These are phyloP conservation scores for Trichosanthes truncata DNA, from an alignment of 306 rosid species.

Conservation along the genomic window DNA sequence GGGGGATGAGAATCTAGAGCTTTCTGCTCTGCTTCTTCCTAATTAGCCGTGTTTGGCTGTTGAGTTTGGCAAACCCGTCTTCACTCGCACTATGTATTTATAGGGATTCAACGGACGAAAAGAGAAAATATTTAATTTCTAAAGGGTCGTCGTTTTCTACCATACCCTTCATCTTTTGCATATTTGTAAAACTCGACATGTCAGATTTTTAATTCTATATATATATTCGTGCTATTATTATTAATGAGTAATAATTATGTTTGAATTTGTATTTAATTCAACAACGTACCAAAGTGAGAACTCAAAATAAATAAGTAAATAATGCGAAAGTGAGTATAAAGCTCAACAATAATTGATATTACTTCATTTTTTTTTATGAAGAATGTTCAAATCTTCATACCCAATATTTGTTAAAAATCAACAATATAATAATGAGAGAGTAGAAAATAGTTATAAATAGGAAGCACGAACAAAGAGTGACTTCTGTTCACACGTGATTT, in stretches of 20 bases:
- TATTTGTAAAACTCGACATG: not conserved
- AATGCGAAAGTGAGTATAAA: no score
- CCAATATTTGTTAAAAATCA: no score
- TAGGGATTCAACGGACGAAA: conserved; percentile 9
- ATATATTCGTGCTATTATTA: not conserved
- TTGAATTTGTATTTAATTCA: not conserved
- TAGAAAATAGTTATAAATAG: no score
- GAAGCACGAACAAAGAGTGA: no score
- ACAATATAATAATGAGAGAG: no score
- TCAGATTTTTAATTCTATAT: not conserved
- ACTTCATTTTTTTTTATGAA: no score
- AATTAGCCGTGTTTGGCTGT: conserved; percentile 36
- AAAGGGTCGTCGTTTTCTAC: not conserved
- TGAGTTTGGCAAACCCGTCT: conserved; percentile 71
- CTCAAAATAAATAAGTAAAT: no score
- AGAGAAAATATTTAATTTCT: not conserved
- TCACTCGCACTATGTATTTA: conserved; percentile 65
- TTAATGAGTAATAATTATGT: not conserved
- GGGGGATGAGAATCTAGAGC: not conserved
- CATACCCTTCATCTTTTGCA: not conserved
- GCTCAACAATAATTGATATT: no score
- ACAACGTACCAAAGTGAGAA: no score
- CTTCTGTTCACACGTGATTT: no score
- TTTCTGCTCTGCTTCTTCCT: not conserved
- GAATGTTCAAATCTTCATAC: no score